A percentile compares a stretch with the other conserved stretches of the same genome.
Conservation (phyloP, 2,329 filamentous ascomycete genomes). For the Berkeleyomyces rouxiae region DNA sequence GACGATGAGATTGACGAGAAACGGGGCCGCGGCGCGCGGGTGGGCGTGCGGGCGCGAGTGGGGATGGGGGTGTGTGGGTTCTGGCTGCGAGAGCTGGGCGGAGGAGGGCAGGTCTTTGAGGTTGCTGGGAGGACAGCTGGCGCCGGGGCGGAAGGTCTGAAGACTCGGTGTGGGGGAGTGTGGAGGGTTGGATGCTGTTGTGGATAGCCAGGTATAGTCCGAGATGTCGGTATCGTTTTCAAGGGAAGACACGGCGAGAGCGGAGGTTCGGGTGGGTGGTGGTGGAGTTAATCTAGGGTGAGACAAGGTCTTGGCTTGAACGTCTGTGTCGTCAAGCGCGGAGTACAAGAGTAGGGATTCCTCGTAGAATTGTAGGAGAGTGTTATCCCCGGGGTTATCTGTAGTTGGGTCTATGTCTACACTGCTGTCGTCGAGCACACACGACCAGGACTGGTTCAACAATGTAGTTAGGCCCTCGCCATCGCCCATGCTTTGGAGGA, state of each 20-base stretch:
- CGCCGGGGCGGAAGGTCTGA: conserved; percentile 3
- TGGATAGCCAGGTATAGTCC: not conserved
- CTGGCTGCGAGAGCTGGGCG: conserved; percentile 25
- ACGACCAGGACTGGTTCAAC: not conserved
- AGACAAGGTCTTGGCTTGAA: not conserved
- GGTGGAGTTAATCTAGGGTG: not conserved
- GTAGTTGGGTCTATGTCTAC: not conserved
- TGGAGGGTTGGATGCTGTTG: not conserved
- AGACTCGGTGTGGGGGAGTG: conserved; percentile 6
- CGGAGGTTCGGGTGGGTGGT: not conserved
- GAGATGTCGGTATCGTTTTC: not conserved
- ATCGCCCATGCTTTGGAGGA: not conserved
- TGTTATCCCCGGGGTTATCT: not conserved
- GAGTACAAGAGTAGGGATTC: conserved; percentile 1
- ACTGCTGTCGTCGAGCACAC: not conserved
- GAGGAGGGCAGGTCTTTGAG: conserved; percentile 56
- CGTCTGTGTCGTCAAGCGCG: not conserved
- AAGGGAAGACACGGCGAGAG: not conserved
- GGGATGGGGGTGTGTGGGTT: conserved; percentile 43
- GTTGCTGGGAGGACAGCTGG: conserved; percentile 29
- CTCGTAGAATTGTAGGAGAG: conserved; percentile 1
- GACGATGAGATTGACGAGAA: conserved; percentile 68
- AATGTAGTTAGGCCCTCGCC: not conserved
- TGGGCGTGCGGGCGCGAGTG: not conserved
- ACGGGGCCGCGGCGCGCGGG: not conserved